Conservation (phyloP, 208 protist species). For the Trichomonas tenax region DNA sequence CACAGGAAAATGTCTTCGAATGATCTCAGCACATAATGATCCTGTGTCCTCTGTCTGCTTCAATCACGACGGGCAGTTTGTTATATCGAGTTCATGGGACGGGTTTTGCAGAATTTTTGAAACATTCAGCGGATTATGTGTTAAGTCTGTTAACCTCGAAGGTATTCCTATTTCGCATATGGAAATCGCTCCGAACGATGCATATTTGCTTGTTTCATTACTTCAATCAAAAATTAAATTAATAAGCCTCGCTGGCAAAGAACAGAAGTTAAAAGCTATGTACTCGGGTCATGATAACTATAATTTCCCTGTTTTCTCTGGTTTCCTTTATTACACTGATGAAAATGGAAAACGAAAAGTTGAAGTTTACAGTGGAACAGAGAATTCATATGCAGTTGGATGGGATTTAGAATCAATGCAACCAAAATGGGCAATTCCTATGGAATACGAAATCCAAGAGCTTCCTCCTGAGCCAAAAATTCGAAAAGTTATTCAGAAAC, state of each 20-base stretch:
- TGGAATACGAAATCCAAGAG: not conserved
- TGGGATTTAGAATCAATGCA: not conserved
- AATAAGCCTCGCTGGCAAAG: not conserved
- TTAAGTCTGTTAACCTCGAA: not conserved
- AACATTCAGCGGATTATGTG: not conserved
- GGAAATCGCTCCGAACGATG: not conserved
- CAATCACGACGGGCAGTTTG: not conserved
- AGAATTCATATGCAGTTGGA: not conserved
- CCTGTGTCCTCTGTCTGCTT: not conserved
- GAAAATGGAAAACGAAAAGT: not conserved
- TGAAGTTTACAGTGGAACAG: not conserved
- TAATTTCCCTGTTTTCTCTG: not conserved
- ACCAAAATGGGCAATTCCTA: not conserved
- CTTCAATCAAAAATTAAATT: not conserved
- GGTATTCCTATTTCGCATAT: not conserved
- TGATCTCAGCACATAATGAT: not conserved
- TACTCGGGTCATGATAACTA: not conserved
- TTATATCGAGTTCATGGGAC: constrained; percentile 3
- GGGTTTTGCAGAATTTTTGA: not conserved
- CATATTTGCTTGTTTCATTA: not conserved
- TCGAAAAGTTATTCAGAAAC: not conserved
- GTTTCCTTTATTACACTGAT: not conserved
- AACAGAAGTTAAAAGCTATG: not conserved
- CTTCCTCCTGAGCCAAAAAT: not conserved
- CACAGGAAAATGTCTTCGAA: not conserved